Percentiles rank a stretch among this genome's conserved stretches.
Evolutionary conservation across 2,329 filamentous ascomycete species (phyloP).

Genomic region (Hypoxylon sp.): DNA sequence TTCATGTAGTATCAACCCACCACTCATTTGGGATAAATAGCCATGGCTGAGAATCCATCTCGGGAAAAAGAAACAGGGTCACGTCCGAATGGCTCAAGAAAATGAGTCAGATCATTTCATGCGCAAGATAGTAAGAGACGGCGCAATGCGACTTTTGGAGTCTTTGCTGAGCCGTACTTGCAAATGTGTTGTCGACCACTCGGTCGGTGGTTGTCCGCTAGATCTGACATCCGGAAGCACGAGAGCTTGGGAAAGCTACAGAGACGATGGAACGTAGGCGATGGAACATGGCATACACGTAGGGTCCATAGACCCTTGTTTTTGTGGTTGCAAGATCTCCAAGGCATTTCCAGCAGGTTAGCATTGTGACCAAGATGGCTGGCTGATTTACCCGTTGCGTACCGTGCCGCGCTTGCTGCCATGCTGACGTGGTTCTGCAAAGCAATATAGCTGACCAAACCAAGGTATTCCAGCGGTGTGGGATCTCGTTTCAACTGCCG

Average conservation of each 20-base stretch:
- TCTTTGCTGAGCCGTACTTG: slow-evolving; percentile 16
- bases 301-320: slow-evolving; percentile 43
- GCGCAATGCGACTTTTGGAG: slow-evolving; percentile 20
- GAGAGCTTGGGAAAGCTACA: slow-evolving; percentile 31
- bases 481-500: slow-evolving; percentile 49
- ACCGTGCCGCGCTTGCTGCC: slow-evolving; percentile 33
- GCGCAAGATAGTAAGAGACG: slow-evolving; percentile 18
- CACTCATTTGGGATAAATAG: slow-evolving; percentile 45
- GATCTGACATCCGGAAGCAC: slow-evolving; percentile 6
- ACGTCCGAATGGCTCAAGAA: slow-evolving; percentile 19
- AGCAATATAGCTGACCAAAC: slow-evolving; percentile 28
- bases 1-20: slow-evolving; percentile 36
- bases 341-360: slow-evolving; percentile 42
- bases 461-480: slow-evolving; percentile 44
- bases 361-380: slow-evolving; percentile 31
- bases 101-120: slow-evolving; percentile 17
- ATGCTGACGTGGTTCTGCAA: slow-evolving; percentile 47
- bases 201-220: slow-evolving; percentile 35
- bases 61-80: slow-evolving; percentile 34
- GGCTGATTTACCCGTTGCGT: slow-evolving; percentile 42
- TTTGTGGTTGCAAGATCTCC: slow-evolving; percentile 49
- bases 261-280: slow-evolving; percentile 49
- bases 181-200: slow-evolving; percentile 20
- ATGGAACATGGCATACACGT: slow-evolving; percentile 46
- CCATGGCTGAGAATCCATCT: slow-evolving; percentile 31